Evolutionary conservation across 1,284 basidiomycete genomes (phyloP), one percentile per base, ranked within the genome.

Genomic region (Puccinia triticina): DNA sequence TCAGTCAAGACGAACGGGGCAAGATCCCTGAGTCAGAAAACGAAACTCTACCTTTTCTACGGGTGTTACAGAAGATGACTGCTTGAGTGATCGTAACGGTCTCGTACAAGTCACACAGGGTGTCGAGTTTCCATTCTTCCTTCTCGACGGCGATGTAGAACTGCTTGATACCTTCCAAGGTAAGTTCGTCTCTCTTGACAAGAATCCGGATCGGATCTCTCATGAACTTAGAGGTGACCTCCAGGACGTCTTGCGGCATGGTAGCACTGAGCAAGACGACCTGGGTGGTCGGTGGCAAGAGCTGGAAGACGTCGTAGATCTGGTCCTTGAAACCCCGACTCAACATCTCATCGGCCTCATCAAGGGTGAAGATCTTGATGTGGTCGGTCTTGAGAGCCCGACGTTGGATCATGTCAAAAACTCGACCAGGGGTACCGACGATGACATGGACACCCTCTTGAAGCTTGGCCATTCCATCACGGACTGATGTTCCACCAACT

Each of bases 221-320:
- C 97, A 99, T 99, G 90, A 99, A 99, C 89, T 99, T 99, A 77
- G 94, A 98, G 32, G 97, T 99, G 94, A 99, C 98, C 89, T 99
- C 97, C 86, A 99, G 89, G 34, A 99, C 96, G 87, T 99, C 97
- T 87, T 97, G 94, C 0, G 96, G 96, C 71, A 99, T 89, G 8
- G 96, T 99, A 32, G 96, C 96, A 84, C 94, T 96, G 84, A 99
- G 91, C 48, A 98, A 91, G 48, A 98, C 96, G 71, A 99, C 97
- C 88, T 99, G 96, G 1, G 97, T 99, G 66, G 95, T 95, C 8
- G 96, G 96, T 29, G 97, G 97, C 37, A 99, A 92, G 88, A 98
- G 98, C 83, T 96, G 94, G 88, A 98, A 99, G 77, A 99, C 94
- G 88, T 99, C 96, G 89, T 99, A 99, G 87, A 99, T 99, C 88